These are phyloP conservation scores for Papilionanthe hybrid DNA, from an alignment of 116 monocot genomes.

Conservation along the genomic window DNA sequence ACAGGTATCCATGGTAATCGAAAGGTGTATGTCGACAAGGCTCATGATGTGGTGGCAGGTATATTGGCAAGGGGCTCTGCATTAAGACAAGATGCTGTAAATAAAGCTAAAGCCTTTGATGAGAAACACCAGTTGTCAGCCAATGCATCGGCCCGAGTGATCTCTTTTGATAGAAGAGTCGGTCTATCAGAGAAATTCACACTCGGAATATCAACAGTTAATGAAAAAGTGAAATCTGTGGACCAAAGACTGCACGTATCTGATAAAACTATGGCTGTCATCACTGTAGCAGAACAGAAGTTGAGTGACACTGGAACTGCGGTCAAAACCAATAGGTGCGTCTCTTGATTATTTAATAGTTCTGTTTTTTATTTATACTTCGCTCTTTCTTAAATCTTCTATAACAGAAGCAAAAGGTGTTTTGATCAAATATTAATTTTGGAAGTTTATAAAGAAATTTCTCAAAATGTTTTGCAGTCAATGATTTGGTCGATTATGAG, in stretches of 20 bases:
- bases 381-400: background rate
- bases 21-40: conserved; percentile 61
- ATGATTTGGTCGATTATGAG: background rate
- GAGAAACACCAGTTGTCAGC: conserved; percentile 79
- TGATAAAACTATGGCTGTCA: conserved; percentile 81
- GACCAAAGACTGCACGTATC: conserved; percentile 89
- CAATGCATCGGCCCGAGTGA: conserved; percentile 79
- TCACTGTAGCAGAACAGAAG: conserved; percentile 77
- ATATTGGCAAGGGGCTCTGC: conserved; percentile 85
- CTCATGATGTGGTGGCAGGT: conserved; percentile 67
- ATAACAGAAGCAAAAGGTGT: background rate
- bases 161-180: conserved; percentile 77
- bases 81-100: conserved; percentile 76
- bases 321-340: conserved; percentile 78
- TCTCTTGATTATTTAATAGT: conserved; percentile 3
- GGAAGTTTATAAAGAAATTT: background rate
- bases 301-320: conserved; percentile 80
- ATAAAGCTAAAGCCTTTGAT: conserved; percentile 92
- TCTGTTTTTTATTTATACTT: background rate
- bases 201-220: conserved; percentile 84
- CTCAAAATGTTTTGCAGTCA: background rate
- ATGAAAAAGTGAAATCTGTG: conserved; percentile 94
- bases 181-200: conserved; percentile 85
- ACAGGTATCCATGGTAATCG: conserved; percentile 37
- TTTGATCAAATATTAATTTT: no score